A percentile compares a stretch with the other conserved stretches of the same genome.
phyloP scores from a whole-genome alignment of 129 eudicot genomes.

The Tanacetum coccineum region DNA sequence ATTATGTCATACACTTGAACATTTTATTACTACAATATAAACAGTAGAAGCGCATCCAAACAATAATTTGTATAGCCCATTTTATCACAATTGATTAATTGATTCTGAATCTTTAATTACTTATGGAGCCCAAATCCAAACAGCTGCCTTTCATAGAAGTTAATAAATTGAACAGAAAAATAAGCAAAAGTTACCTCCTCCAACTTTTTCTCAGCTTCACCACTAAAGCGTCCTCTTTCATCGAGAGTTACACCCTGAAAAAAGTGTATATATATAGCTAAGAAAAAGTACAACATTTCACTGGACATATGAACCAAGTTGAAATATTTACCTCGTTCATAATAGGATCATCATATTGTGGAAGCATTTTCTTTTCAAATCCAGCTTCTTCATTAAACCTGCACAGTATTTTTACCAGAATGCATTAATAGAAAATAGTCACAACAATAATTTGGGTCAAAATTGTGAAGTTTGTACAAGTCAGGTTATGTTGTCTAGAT shows the following conservation, averaged over 20 bases:
- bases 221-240: slow-evolving; percentile 84
- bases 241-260: slow-evolving; percentile 85
- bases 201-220: slow-evolving; percentile 88
- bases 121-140: too few species aligned
- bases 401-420: slow-evolving; percentile 7
- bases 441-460: background rate
- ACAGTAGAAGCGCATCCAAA: background rate
- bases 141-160: background rate
- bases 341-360: slow-evolving; percentile 93
- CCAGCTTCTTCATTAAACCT: slow-evolving; percentile 85
- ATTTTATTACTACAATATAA: too few species aligned
- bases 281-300: background rate
- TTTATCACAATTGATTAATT: too few species aligned
- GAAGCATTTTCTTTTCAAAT: slow-evolving; percentile 77
- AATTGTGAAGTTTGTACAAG: background rate
- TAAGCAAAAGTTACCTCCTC: slow-evolving; percentile 64
- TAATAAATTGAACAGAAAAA: background rate
- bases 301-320: slow-evolving; percentile 1
- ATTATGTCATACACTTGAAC: too few species aligned
- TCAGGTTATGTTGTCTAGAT: background rate
- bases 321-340: slow-evolving; percentile 62
- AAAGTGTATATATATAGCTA: slow-evolving; percentile 17
- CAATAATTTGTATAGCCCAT: too few species aligned
- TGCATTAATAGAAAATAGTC: background rate
- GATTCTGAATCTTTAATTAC: too few species aligned